These are phyloP conservation scores for Mycosphaerella sp. DNA, from an alignment of 2,329 filamentous ascomycete genomes.

Conservation along the genomic window DNA sequence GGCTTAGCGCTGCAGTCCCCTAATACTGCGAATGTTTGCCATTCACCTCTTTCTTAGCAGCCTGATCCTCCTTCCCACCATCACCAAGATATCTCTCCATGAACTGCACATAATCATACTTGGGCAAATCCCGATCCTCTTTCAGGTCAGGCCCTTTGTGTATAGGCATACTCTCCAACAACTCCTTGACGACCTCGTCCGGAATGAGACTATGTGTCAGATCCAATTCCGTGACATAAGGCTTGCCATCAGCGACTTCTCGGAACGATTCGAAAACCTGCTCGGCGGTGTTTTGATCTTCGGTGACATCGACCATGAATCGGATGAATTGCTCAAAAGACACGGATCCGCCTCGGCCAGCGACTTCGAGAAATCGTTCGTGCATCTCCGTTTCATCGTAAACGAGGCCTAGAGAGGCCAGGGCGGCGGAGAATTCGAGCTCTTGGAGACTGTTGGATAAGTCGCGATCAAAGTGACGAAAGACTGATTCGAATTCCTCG, in stretches of 20 bases:
- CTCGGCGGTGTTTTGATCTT: constrained; percentile 97
- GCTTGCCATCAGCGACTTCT: constrained; percentile 96
- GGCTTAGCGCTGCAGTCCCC: neutral
- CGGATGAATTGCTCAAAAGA: constrained; percentile 98
- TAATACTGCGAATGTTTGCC: constrained; percentile 6
- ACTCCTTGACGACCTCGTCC: constrained; percentile 91
- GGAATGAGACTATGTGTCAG: constrained; percentile 90
- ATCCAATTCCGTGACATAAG: constrained; percentile 97
- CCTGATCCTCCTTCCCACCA: constrained; percentile 8
- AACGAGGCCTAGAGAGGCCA: constrained; percentile 90
- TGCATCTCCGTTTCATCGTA: constrained; percentile 99
- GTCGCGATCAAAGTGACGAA: constrained; percentile 95
- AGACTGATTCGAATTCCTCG: constrained; percentile 97
- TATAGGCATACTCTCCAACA: constrained; percentile 76
- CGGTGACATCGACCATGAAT: constrained; percentile 98
- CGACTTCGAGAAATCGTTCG: constrained; percentile 80
- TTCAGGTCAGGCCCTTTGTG: constrained; percentile 81
- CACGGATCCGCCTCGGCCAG: constrained; percentile 62
- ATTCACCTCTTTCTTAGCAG: constrained; percentile 7
- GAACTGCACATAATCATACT: constrained; percentile 95
- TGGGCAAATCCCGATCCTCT: constrained; percentile 73
- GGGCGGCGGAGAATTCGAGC: constrained; percentile 88
- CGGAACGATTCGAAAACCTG: constrained; percentile 98
- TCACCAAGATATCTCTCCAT: constrained; percentile 65
- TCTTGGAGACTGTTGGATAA: constrained; percentile 84